Percentiles rank a stretch among this genome's conserved stretches.
Conservation (phyloP, 352 stramenopile species). For the Globisporangium uncinulatum region DNA sequence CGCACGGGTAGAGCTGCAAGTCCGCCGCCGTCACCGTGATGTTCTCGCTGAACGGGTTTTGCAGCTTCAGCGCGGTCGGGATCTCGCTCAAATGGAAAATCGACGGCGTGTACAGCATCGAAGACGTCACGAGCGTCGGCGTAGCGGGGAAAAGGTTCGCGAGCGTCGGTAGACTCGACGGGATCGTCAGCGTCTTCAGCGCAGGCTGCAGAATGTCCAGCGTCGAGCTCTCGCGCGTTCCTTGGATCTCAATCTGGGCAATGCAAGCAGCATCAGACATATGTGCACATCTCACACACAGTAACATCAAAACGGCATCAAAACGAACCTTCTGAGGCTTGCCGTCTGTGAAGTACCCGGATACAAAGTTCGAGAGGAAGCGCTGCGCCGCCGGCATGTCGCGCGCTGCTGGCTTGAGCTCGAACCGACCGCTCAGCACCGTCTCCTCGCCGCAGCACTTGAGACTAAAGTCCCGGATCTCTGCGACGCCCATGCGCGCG, state of each 20-base stretch:
- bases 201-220: conserved; percentile 64
- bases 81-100: conserved; percentile 65
- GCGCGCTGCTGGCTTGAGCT: conserved; percentile 32
- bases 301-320: neutral
- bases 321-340: conserved; percentile 53
- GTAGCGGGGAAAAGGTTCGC: conserved; percentile 57
- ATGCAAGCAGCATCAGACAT: neutral
- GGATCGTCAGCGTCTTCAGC: conserved; percentile 48
- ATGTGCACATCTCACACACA: conserved; percentile 1
- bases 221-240: conserved; percentile 40
- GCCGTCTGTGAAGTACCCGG: conserved; percentile 68
- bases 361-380: conserved; percentile 86
- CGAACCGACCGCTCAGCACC: conserved; percentile 48
- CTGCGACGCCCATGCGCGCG: conserved; percentile 48
- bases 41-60: conserved; percentile 76
- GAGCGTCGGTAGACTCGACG: conserved; percentile 49
- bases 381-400: conserved; percentile 29
- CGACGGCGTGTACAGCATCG: conserved; percentile 67
- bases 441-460: conserved; percentile 58
- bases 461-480: conserved; percentile 55
- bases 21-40: conserved; percentile 68
- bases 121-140: conserved; percentile 70
- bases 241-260: conserved; percentile 57
- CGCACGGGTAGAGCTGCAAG: conserved; percentile 70
- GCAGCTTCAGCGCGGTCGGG: conserved; percentile 63